These are phyloP conservation scores for Populus simonii DNA, from an alignment of 345 rosid species.

Conservation along the genomic window DNA sequence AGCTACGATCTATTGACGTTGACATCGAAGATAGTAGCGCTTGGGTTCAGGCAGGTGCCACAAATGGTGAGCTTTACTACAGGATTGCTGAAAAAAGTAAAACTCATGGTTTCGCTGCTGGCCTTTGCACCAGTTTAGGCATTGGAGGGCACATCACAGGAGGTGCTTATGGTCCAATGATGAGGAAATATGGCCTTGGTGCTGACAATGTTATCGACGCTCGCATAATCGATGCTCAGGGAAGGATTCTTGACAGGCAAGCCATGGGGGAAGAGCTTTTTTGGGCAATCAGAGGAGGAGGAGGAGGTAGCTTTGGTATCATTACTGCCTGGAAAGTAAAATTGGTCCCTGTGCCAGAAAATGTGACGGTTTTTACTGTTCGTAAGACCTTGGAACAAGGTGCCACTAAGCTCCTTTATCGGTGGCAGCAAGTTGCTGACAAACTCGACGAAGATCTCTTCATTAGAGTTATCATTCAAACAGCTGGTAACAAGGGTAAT, in stretches of 20 bases:
- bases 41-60: conserved; percentile 76
- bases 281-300: conserved; percentile 83
- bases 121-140: conserved; percentile 62
- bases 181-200: conserved; percentile 76
- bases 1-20: conserved; percentile 43
- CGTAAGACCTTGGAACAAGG: conserved; percentile 45
- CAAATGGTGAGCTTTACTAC: conserved; percentile 59
- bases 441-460: conserved; percentile 55
- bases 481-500: background rate
- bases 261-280: conserved; percentile 70
- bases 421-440: conserved; percentile 57
- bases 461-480: conserved; percentile 46
- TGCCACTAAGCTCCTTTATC: conserved; percentile 41
- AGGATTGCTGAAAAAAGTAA: conserved; percentile 59
- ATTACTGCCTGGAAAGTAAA: conserved; percentile 62
- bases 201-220: conserved; percentile 77
- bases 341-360: conserved; percentile 61
- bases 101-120: conserved; percentile 61
- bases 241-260: conserved; percentile 50
- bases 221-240: conserved; percentile 50
- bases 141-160: conserved; percentile 10
- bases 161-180: conserved; percentile 62
- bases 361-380: conserved; percentile 58
- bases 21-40: conserved; percentile 40
- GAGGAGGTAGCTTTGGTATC: conserved; percentile 67